Evolutionary conservation across 2,329 filamentous ascomycete genomes (phyloP), one percentile per base, ranked within the genome.

Genomic region (Fonsecaea erecta): DNA sequence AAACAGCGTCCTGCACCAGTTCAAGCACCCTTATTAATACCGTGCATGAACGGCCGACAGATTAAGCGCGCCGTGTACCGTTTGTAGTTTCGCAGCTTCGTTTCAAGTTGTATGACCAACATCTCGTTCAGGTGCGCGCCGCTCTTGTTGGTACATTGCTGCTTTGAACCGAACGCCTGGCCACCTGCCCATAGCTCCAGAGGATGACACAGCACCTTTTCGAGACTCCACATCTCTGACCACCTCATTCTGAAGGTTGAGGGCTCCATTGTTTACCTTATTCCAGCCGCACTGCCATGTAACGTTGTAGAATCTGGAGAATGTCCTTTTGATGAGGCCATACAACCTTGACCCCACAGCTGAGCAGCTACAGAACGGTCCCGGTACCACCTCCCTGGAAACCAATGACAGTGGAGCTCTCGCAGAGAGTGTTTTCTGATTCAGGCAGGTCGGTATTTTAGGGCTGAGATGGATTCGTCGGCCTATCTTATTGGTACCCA

Each of bases 261-360:
- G 7, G 40, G 40, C 40, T 46, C 40, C 40, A 11, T 24, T 24
- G 3, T 24, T 46, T 21, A 46, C 40, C 40, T 46, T 34, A 40
- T 40, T 40, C 40, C 3, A 46, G 40, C 34, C 46, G 18, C 30
- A 14, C 30, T 16, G 24, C 14, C 59, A 62, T 58, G 59, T 62
- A 59, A 62, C 43, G 43, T 54, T 56, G 56, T 59, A 35, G 52
- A 51, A 56, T 57, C 35, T 37, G 54, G 30, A 48, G 53, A 60
- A 54, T 62, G 65, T 67, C 58, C 65, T 67, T 67, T 67, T 65
- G 65, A 34, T 48, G 18, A 32, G 35, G 53, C 52, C 56, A 24
- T 34, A 21, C 35, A 24, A 52, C 34, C 8, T 37, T 14, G 58
- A 28, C 52, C 43, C 61, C 57, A 62, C 62, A 35, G 12, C 34